Evolutionary conservation across 148 eudicot species (phyloP).

Genomic region (Rhododendron simsii): DNA sequence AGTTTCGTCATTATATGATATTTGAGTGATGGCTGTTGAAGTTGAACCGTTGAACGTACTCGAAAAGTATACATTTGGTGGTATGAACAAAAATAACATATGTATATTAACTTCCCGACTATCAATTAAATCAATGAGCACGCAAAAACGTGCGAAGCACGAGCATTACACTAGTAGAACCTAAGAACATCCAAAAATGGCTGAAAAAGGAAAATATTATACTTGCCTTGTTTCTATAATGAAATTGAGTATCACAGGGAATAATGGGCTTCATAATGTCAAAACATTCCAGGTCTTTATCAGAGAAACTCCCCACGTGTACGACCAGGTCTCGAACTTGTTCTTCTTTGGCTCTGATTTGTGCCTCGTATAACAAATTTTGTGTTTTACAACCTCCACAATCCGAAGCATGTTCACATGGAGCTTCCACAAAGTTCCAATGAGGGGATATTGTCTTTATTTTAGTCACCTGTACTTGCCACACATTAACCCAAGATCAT

Average conservation of each 20-base stretch:
- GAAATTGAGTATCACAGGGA: conserved; percentile 85
- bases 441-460: conserved; percentile 77
- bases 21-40: no score
- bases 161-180: no score
- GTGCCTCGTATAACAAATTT: conserved; percentile 80
- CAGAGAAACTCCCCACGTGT: conserved; percentile 77
- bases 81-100: no score
- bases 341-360: conserved; percentile 77
- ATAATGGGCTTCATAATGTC: conserved; percentile 75
- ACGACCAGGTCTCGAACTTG: conserved; percentile 77
- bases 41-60: no score
- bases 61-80: no score
- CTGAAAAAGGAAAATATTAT: not conserved
- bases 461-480: conserved; percentile 62
- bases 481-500: conserved; percentile 3
- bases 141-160: no score
- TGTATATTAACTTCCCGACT: no score
- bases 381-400: conserved; percentile 99
- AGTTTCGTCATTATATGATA: no score
- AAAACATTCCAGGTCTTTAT: conserved; percentile 37
- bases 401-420: conserved; percentile 83
- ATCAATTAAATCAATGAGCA: no score
- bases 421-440: conserved; percentile 79
- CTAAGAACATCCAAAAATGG: not conserved
- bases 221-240: conserved; percentile 88